Evolutionary conservation across 2,329 filamentous ascomycete genomes (phyloP).

Genomic region (Clonostachys rhizophaga): DNA sequence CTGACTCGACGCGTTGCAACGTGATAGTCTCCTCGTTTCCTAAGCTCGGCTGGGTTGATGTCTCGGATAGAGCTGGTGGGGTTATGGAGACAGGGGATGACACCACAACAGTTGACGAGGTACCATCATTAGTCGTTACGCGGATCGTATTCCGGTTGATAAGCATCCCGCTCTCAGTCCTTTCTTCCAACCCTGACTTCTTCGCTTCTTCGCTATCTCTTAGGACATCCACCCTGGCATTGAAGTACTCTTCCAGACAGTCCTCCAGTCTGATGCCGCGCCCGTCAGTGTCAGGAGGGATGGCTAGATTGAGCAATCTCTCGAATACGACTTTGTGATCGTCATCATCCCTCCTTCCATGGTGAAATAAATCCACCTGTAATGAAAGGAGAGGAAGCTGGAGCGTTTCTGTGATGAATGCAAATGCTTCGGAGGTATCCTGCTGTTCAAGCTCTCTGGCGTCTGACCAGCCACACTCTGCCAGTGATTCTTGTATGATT

Average conservation of each 20-base stretch:
- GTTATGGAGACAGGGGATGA: constrained; percentile 21
- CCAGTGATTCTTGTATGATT: constrained; percentile 75
- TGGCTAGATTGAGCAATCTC: constrained; percentile 81
- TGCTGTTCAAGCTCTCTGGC: constrained; percentile 77
- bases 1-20: not conserved
- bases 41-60: not conserved
- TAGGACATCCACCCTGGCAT: constrained; percentile 85
- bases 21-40: not conserved
- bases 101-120: constrained; percentile 23
- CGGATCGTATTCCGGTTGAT: constrained; percentile 21
- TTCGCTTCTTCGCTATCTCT: constrained; percentile 61
- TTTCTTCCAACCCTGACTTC: constrained; percentile 22
- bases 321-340: constrained; percentile 97
- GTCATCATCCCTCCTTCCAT: constrained; percentile 77
- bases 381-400: constrained; percentile 83
- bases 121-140: constrained; percentile 22
- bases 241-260: constrained; percentile 92
- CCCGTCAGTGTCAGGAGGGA: constrained; percentile 70
- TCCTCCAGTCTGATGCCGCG: constrained; percentile 78
- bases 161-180: constrained; percentile 8
- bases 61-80: constrained; percentile 8
- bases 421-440: constrained; percentile 93
- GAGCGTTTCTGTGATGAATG: constrained; percentile 86
- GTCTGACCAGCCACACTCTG: constrained; percentile 84
- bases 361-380: constrained; percentile 93